Evolutionary conservation across 148 eudicot species (phyloP), one percentile per base, ranked within the genome.

Genomic region (Fagopyrum homotropicum): DNA sequence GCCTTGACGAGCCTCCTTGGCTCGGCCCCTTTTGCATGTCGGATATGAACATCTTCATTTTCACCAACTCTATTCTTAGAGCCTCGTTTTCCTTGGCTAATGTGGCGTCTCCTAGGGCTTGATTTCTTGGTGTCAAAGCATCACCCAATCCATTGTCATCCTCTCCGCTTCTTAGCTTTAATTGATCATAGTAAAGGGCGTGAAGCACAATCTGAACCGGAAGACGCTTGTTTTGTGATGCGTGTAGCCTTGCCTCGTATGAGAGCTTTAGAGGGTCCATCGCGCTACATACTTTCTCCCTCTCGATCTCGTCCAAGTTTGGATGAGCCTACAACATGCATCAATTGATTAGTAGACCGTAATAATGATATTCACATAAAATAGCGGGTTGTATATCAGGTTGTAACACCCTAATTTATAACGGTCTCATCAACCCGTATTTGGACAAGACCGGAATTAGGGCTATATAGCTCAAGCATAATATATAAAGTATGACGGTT

Each of bases 221-320:
- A 0, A 96, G 81, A 4, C 98, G 88, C 69, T 96, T 96, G 83
- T 96, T 96, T 15, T 96, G 90, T 0, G 99, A 96, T 12, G 98
- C 99, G 73, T 92, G 99, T 45, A 96, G 81, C 57, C 98, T 81
- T 6, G 99, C 99, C 69, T 90, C 93, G 60, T 96, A 86, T 5
- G 99, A 96, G 2, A 95, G 90, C 46, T 90, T 96, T 30, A 96
- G 82, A 4, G 99, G 85, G 80, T 92, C 99, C 94, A 96, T 87
- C 43, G 82, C 83, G 29, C 99, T 96, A 73, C 99, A 92, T 0
- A 85, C 94, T 73, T 96, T 96, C 79, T 96, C 99, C 7, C 97
- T 84, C 82, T 95, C 99, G 29, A 92, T 92, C 77, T 96, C 99
- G 61, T 92, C 99, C 19, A 96, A 79, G 59, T 92, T 90, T 50